These are phyloP conservation scores for Castanopsis chinensis DNA, from an alignment of 306 rosid species.

Conservation along the genomic window DNA sequence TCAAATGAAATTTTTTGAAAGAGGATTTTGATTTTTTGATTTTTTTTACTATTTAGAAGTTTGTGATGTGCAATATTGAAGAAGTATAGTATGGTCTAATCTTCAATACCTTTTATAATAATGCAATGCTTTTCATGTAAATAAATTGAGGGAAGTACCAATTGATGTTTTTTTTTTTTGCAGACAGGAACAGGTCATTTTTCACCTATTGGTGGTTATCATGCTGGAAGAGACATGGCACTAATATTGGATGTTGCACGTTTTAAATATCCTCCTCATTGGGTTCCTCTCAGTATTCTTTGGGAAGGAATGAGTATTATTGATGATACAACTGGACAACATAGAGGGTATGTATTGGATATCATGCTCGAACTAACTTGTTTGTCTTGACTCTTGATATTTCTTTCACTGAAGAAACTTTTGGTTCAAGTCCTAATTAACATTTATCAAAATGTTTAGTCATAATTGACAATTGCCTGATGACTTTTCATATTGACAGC, in stretches of 20 bases:
- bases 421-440: not conserved
- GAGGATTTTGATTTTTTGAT: not conserved
- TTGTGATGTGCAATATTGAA: not conserved
- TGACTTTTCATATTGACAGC: not conserved
- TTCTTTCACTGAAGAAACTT: not conserved
- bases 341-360: constrained; percentile 60
- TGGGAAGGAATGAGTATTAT: constrained; percentile 88
- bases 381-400: not conserved
- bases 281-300: constrained; percentile 77
- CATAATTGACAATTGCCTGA: not conserved
- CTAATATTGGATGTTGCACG: constrained; percentile 95
- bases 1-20: not conserved
- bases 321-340: constrained; percentile 59
- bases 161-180: constrained; percentile 20
- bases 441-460: not conserved
- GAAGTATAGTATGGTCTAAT: not conserved
- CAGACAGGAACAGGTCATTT: constrained; percentile 95
- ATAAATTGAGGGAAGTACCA: constrained; percentile 9
- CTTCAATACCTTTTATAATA: not conserved
- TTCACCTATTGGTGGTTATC: constrained; percentile 97
- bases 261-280: constrained; percentile 97
- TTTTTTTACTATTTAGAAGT: not conserved
- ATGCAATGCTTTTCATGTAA: not conserved
- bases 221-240: constrained; percentile 77
- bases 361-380: not conserved